A percentile compares a stretch with the other conserved stretches of the same genome.
Evolutionary conservation across 108 stramenopile genomes (phyloP).

Genomic region (Fistulifera solaris): DNA sequence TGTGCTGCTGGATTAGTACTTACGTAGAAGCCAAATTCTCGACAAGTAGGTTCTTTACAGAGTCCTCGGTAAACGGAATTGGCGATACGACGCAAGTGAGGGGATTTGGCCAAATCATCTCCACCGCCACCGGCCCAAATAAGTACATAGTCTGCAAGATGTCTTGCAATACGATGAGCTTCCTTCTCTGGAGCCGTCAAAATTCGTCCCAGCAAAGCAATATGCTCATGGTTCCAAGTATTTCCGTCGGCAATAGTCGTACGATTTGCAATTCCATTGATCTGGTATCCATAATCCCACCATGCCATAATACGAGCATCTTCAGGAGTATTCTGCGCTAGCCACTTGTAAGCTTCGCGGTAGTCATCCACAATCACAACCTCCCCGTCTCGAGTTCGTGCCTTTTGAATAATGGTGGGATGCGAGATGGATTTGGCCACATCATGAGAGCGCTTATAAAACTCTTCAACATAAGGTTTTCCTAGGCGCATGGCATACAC

Average conservation of each 20-base stretch:
- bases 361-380: slow-evolving; percentile 90
- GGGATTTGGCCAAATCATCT: slow-evolving; percentile 96
- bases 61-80: slow-evolving; percentile 90
- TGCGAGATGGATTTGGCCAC: slow-evolving; percentile 59
- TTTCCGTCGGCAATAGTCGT: slow-evolving; percentile 98
- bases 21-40: slow-evolving; percentile 48
- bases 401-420: slow-evolving; percentile 91
- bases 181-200: slow-evolving; percentile 88
- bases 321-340: slow-evolving; percentile 92
- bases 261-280: slow-evolving; percentile 92
- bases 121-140: slow-evolving; percentile 93
- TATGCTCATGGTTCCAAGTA: slow-evolving; percentile 99
- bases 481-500: slow-evolving; percentile 15
- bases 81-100: slow-evolving; percentile 94
- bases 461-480: slow-evolving; percentile 30
- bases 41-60: slow-evolving; percentile 89
- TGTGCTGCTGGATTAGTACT: slow-evolving; percentile 47
- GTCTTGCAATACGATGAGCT: slow-evolving; percentile 88
- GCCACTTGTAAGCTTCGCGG: slow-evolving; percentile 97
- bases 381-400: slow-evolving; percentile 41
- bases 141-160: slow-evolving; percentile 95
- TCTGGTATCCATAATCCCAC: slow-evolving; percentile 96
- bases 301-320: slow-evolving; percentile 97
- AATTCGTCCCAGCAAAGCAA: slow-evolving; percentile 90
- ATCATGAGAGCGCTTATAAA: slow-evolving; percentile 26